A percentile compares a stretch with the other conserved stretches of the same genome.
These are phyloP conservation scores for Quercus phellos DNA, from an alignment of 331 rosid species.

Conservation along the genomic window DNA sequence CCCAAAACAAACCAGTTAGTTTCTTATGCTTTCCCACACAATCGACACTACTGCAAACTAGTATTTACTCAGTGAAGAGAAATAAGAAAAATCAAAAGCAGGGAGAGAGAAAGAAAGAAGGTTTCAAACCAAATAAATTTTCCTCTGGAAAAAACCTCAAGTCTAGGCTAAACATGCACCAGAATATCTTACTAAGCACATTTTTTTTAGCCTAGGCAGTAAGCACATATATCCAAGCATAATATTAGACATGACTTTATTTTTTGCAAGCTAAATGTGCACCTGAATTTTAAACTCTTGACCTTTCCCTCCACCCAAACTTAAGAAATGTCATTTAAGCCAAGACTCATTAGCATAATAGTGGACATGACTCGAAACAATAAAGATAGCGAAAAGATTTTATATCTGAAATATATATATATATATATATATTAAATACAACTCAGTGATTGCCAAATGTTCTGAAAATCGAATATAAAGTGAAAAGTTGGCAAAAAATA, in stretches of 20 bases:
- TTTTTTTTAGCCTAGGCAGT: too few species aligned
- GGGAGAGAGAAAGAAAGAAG: neutral
- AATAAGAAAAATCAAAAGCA: neutral
- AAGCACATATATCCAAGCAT: too few species aligned
- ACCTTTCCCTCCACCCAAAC: too few species aligned
- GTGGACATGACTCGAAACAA: too few species aligned
- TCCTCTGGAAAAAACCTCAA: neutral
- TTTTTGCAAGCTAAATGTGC: too few species aligned
- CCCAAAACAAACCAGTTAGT: neutral
- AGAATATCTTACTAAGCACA: too few species aligned
- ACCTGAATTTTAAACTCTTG: too few species aligned
- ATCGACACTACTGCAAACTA: neutral
- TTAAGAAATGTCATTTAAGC: too few species aligned
- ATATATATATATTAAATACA: neutral
- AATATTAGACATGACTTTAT: too few species aligned
- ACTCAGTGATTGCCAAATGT: neutral
- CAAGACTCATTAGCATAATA: too few species aligned
- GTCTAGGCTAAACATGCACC: too few species aligned
- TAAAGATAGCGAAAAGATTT: neutral
- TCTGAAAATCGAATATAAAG: neutral
- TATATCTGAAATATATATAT: neutral
- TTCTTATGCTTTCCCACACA: neutral
- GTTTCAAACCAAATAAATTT: neutral
- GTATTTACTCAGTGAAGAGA: neutral
- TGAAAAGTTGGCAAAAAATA: neutral